Evolutionary conservation across 306 rosid species (phyloP).

Genomic region (Coriaria nepalensis): DNA sequence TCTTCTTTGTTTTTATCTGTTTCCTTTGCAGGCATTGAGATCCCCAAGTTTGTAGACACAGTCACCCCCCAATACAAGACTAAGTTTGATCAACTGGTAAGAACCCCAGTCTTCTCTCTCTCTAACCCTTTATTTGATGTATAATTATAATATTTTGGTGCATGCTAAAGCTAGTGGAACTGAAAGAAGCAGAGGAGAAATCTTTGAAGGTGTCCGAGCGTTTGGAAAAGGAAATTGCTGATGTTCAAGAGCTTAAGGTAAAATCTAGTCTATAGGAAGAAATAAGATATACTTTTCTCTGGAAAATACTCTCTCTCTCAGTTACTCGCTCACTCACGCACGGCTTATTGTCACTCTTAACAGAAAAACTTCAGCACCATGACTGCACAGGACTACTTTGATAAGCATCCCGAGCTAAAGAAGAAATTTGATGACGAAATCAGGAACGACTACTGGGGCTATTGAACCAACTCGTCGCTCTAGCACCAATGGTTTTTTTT

Average conservation of each 20-base stretch:
- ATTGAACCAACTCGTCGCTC: conserved; percentile 17
- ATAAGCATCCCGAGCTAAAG: conserved; percentile 79
- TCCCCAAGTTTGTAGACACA: conserved; percentile 90
- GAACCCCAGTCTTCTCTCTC: conserved; percentile 8
- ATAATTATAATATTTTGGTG: conserved; percentile 5
- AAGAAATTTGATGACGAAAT: conserved; percentile 91
- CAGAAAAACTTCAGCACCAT: conserved; percentile 83
- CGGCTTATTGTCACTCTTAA: neutral
- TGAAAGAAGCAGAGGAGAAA: conserved; percentile 78
- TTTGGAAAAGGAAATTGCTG: conserved; percentile 73
- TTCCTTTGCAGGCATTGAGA: conserved; percentile 49
- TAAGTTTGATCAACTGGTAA: conserved; percentile 72
- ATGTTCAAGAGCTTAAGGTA: conserved; percentile 87
- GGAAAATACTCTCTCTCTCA: conserved; percentile 14
- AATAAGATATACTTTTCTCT: neutral
- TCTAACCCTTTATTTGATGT: conserved; percentile 5
- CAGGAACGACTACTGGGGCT: conserved; percentile 87
- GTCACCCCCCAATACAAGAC: conserved; percentile 88
- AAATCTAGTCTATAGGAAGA: neutral
- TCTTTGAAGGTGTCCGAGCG: conserved; percentile 89
- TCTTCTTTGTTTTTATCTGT: conserved; percentile 6
- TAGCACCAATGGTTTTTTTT: no score
- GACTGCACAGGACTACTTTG: conserved; percentile 95
- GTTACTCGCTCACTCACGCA: neutral
- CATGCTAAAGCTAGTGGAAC: conserved; percentile 57